Evolutionary conservation across 305 asterid genomes (phyloP).

Genomic region (Fraxinus latifolia): DNA sequence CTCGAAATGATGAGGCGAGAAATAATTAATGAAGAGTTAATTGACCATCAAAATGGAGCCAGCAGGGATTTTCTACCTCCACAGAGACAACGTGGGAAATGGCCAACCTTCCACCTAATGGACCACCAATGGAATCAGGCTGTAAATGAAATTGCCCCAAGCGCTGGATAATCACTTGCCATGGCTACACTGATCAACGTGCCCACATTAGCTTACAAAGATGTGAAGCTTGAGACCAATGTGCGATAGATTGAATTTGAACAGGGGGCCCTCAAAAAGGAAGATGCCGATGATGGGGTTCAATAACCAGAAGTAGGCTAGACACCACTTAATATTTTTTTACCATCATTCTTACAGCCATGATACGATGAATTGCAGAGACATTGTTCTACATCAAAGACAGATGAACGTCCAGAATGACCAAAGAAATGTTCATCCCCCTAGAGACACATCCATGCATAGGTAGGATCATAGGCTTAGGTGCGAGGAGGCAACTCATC

Average conservation of each 20-base stretch:
- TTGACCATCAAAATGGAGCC: neutral
- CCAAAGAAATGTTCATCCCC: too few relatives aligned
- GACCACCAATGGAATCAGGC: neutral
- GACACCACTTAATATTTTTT: neutral
- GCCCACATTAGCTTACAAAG: neutral
- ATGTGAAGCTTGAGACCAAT: neutral
- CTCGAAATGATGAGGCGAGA: neutral
- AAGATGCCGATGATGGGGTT: neutral
- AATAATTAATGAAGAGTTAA: neutral
- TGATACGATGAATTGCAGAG: too few relatives aligned
- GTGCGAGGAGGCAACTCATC: too few relatives aligned
- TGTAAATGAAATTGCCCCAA: neutral
- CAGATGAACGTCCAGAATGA: too few relatives aligned
- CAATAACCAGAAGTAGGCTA: neutral
- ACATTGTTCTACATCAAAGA: too few relatives aligned
- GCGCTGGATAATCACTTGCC: neutral
- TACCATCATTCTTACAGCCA: neutral
- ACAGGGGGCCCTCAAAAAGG: neutral
- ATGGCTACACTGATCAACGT: neutral
- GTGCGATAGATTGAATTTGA: too few relatives aligned
- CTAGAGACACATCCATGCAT: too few relatives aligned
- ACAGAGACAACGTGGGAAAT: neutral
- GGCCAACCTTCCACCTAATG: neutral
- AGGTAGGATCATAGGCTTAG: too few relatives aligned
- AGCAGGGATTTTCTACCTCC: neutral